Percentiles rank a stretch among this genome's conserved stretches.
phyloP scores from a whole-genome alignment of 768 basidiomycete genomes.

The Leucocoprinus leucothites region DNA sequence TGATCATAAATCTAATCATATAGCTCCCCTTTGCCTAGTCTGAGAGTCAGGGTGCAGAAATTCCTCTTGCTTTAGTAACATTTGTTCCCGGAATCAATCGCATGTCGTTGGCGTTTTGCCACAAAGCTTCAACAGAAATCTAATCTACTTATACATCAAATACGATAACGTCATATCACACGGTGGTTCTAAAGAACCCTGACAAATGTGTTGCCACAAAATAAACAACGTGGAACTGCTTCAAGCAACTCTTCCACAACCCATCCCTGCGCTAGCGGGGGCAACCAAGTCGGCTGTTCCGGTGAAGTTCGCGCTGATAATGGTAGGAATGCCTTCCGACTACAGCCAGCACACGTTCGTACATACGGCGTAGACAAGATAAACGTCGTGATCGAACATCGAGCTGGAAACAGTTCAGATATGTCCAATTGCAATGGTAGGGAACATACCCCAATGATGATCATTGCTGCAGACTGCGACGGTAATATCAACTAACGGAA shows the following conservation, averaged over 20 bases:
- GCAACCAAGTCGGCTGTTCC: slow-evolving; percentile 39
- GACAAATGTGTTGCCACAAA: slow-evolving; percentile 67
- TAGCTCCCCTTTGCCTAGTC: too few relatives aligned
- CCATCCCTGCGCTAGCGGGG: slow-evolving; percentile 53
- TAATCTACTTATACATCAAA: not conserved
- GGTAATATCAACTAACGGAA: slow-evolving; percentile 59
- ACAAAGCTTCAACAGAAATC: too few relatives aligned
- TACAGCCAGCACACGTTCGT: slow-evolving; percentile 79
- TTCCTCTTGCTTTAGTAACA: too few relatives aligned
- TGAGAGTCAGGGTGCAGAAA: too few relatives aligned
- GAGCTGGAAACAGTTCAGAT: slow-evolving; percentile 39
- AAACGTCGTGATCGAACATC: slow-evolving; percentile 80
- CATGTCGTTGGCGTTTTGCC: too few relatives aligned
- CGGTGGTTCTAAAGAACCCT: slow-evolving; percentile 37
- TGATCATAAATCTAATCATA: not conserved
- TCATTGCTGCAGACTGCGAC: slow-evolving; percentile 66
- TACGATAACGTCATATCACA: not conserved
- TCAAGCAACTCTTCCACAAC: slow-evolving; percentile 62
- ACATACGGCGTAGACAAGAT: slow-evolving; percentile 76
- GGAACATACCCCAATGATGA: slow-evolving; percentile 69
- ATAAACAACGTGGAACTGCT: slow-evolving; percentile 65
- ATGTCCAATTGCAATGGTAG: slow-evolving; percentile 7
- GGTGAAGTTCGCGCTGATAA: slow-evolving; percentile 31
- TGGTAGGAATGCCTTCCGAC: slow-evolving; percentile 77
- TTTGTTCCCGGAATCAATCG: too few relatives aligned